Conservation (phyloP, 176 grass and related monocot genomes). For the Oryza officinalis region DNA sequence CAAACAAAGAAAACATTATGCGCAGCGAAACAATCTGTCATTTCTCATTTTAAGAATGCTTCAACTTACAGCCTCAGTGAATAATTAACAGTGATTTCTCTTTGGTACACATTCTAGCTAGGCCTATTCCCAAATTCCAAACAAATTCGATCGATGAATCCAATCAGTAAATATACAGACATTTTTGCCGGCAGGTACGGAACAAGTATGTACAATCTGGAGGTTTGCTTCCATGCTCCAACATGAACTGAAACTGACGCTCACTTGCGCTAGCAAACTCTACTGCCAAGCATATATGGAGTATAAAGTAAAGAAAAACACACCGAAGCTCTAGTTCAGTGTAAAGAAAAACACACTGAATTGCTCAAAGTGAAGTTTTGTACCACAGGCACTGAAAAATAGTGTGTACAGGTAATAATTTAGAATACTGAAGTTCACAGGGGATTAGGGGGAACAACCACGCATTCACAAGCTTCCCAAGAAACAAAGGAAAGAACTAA, state of each 20-base stretch:
- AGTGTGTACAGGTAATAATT: too few species aligned
- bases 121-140: conserved; percentile 10
- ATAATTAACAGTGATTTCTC: too few species aligned
- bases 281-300: too few species aligned
- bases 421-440: conserved; percentile 22
- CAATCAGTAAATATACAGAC: not conserved
- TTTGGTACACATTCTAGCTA: too few species aligned
- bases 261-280: too few species aligned
- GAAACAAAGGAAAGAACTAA: conserved; percentile 20
- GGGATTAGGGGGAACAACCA: not conserved
- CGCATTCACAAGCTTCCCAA: not conserved
- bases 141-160: not conserved
- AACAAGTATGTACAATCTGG: not conserved
- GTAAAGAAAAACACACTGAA: too few species aligned
- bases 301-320: too few species aligned
- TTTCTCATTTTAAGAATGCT: too few species aligned
- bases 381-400: not conserved
- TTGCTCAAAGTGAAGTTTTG: not conserved
- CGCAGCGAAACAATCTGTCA: too few species aligned
- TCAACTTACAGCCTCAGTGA: too few species aligned
- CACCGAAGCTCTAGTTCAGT: too few species aligned
- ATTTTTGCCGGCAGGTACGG: not conserved
- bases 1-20: too few species aligned
- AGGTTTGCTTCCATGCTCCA: conserved; percentile 16
- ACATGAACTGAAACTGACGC: not conserved